Evolutionary conservation across 192 early-diverging fungal genomes (phyloP), one percentile per base, ranked within the genome.

Genomic region (Jimgerdemannia lactiflua): DNA sequence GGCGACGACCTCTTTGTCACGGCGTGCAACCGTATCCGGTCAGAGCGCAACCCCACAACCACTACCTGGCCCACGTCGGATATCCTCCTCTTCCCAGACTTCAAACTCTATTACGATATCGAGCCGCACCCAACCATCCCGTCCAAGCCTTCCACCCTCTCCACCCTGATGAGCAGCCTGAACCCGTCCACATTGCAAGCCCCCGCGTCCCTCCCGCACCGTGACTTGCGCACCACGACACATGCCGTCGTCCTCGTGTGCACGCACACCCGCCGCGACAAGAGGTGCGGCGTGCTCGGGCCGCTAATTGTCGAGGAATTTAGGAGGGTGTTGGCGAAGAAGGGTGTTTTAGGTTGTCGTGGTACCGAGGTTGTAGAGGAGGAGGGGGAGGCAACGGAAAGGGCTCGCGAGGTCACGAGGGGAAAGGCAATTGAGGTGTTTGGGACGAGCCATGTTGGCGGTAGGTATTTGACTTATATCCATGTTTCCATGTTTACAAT

Each of bases 271-370:
- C 85, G 82, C 69, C 76, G 89, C 41, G 89, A 92, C 77, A 91
- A 87, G 78, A 79, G 91, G 20, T 92, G 91, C 71, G 91, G 91
- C 18, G 84, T 85, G 10, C 74, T 89, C 3, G 91, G 91, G 2
- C 89, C 89, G 7, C 67, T 91, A 64, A 76, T 92, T n/a, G 71
- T 89, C 0, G 77, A 88, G 1, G 88, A 90, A 73, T 87, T 92
- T 64, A 75, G 77, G 42, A 74, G 42, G 54, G 49, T 54, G 49
- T 54, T 54, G 49, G 49, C 49, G 4, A 54, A 54, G 49, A 54
- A 54, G 49, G 49, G 49, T 4, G 11, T 54, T 54, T 11, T 54
- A 11, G 11, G 49, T 54, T 4, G 49, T 11, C 49, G 49, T 7
- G 11, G 4, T 4, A 11, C 49, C 4, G 49, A 54, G 11, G 4